Evolutionary conservation across 805 yeast species (phyloP), one percentile per base, ranked within the genome.

Genomic region (Wickerhamiella domercqiae): DNA sequence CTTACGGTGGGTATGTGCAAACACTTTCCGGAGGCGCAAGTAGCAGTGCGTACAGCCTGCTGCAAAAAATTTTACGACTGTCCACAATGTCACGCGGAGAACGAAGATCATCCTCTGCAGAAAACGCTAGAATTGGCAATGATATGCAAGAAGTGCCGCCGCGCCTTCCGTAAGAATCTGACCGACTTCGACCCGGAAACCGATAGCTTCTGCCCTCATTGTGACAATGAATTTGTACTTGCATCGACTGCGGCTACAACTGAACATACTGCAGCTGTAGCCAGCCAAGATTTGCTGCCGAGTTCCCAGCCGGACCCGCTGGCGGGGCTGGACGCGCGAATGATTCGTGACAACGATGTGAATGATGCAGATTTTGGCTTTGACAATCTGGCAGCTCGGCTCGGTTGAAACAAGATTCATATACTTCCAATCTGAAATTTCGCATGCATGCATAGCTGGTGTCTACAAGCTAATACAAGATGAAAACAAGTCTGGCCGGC

Each of bases 21-120:
- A 34, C 60, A 55, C 36, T 45, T 51, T 31, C 44, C 45, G 17
- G 52, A 54, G 40, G 60, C 59, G 7, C 59, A 55, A 37, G 59
- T 55, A n/a, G 41, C 58, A 14, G 52, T 55, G 29, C 40, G 60
- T 14, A 39, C 45, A 11, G 34, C 43, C 40, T 55, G 58, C 35
- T 55, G 58, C 30, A 40, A 50, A 7, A 52, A 54, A 34, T 55
- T 56, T 51, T 54, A 53, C 39, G 60, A 55, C 46, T 55, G 60
- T 38, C 56, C 59, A 4, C 44, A 43, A 32, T 55, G 60, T 43
- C 60, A 55, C 34, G 47, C 37, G 16, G 54, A 48, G 34, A 36
- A 32, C 28, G 58, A 56, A 34, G 51, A 43, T 39, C 60, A 55
- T 37, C 33, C 47, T n/a, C 42, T 55, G 24, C 40, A 42, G 17